phyloP scores from a whole-genome alignment of 2,329 filamentous ascomycete species.

The Pleoardoris graminearum region DNA sequence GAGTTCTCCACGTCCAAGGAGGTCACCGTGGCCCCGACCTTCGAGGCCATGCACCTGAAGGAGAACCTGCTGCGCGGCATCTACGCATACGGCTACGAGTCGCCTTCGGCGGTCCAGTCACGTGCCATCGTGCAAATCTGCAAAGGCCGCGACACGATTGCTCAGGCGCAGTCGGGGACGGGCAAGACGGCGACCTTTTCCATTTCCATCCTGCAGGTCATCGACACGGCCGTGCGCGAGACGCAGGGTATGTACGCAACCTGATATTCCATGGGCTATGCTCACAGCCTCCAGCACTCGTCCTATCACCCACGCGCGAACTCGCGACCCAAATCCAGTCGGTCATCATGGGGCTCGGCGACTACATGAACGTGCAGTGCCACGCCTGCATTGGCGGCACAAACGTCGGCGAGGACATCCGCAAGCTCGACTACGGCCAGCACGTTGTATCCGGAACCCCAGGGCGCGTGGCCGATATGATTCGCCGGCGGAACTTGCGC shows the following conservation, averaged over 20 bases:
- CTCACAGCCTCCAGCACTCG: conserved; percentile 64
- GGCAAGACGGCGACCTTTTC: conserved; percentile 97
- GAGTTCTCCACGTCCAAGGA: conserved; percentile 98
- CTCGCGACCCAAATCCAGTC: conserved; percentile 98
- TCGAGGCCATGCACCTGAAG: conserved; percentile 81
- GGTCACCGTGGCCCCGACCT: conserved; percentile 87
- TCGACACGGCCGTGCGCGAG: conserved; percentile 89
- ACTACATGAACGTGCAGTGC: conserved; percentile 99
- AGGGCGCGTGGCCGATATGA: conserved; percentile 90
- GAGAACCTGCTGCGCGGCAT: conserved; percentile 96
- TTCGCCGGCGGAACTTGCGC: conserved; percentile 71
- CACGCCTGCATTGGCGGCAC: conserved; percentile 98
- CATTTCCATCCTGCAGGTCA: conserved; percentile 93
- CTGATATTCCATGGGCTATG: background rate
- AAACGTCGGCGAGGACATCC: conserved; percentile 96
- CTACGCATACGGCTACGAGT: conserved; percentile 98
- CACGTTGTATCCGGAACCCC: conserved; percentile 97
- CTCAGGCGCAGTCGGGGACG: conserved; percentile 94
- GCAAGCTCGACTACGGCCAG: conserved; percentile 95
- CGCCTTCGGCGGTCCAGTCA: conserved; percentile 95
- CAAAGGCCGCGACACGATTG: conserved; percentile 98
- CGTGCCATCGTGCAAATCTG: conserved; percentile 98
- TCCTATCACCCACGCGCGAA: conserved; percentile 94
- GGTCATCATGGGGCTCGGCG: conserved; percentile 98
- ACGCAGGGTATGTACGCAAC: conserved; percentile 64